Conservation (phyloP, 1,284 basidiomycete species). For the Pseudozyma tsukubaensis region DNA sequence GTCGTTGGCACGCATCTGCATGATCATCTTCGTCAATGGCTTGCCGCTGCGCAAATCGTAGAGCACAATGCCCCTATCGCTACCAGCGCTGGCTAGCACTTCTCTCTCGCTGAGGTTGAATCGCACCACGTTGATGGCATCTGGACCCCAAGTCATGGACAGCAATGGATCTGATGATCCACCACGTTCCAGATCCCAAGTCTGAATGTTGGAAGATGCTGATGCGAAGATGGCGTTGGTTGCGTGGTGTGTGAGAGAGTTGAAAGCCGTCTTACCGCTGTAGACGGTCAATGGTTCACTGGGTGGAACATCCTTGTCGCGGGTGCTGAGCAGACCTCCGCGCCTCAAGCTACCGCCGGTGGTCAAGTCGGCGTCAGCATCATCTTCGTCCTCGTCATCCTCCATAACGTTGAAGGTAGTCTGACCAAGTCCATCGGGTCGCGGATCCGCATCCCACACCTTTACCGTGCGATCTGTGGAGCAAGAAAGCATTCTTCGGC, state of each 20-base stretch:
- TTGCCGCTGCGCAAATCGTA: slow-evolving; percentile 97
- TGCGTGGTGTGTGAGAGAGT: slow-evolving; percentile 93
- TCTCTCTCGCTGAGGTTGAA: slow-evolving; percentile 95
- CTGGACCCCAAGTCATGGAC: slow-evolving; percentile 72
- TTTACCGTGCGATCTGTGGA: slow-evolving; percentile 92
- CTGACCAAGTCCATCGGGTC: slow-evolving; percentile 67
- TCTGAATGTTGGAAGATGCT: slow-evolving; percentile 89
- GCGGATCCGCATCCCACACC: slow-evolving; percentile 78
- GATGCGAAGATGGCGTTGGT: slow-evolving; percentile 90
- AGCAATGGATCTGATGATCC: slow-evolving; percentile 75
- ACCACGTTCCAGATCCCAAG: slow-evolving; percentile 91
- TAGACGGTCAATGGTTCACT: slow-evolving; percentile 64
- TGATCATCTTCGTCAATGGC: slow-evolving; percentile 87
- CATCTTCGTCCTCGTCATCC: slow-evolving; percentile 65
- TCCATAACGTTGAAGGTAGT: slow-evolving; percentile 52
- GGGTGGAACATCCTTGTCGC: slow-evolving; percentile 44
- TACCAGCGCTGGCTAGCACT: slow-evolving; percentile 90
- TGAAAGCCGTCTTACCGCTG: slow-evolving; percentile 69
- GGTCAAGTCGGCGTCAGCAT: slow-evolving; percentile 53
- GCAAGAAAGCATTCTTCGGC: slow-evolving; percentile 82
- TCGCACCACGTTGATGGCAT: slow-evolving; percentile 85
- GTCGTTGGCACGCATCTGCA: slow-evolving; percentile 82
- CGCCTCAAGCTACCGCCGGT: slow-evolving; percentile 52
- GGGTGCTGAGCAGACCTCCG: slow-evolving; percentile 57
- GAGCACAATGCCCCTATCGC: slow-evolving; percentile 92